phyloP scores from a whole-genome alignment of 2,329 filamentous ascomycete genomes.

The Cytospora paraplurivora region DNA sequence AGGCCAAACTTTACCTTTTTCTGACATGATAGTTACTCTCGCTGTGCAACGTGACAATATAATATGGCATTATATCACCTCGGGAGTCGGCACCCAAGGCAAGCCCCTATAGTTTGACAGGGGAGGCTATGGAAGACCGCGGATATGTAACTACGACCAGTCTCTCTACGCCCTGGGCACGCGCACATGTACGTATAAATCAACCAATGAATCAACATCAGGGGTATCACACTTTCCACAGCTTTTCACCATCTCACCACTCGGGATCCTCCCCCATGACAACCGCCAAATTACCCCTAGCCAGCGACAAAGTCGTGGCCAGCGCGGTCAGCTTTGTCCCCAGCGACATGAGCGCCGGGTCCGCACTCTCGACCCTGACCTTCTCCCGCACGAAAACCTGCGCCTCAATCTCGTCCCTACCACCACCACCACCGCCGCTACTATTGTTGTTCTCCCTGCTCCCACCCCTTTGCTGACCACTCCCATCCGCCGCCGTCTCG shows the following conservation, averaged over 20 bases:
- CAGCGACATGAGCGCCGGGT: slow-evolving; percentile 81
- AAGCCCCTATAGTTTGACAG: background rate
- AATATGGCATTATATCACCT: background rate
- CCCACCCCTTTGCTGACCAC: background rate
- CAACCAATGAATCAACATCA: slow-evolving; percentile 19
- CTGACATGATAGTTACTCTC: background rate
- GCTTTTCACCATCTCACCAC: slow-evolving; percentile 32
- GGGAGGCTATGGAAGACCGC: too few relatives aligned
- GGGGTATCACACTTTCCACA: slow-evolving; percentile 20
- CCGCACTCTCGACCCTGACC: slow-evolving; percentile 82
- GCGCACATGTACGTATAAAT: slow-evolving; percentile 2
- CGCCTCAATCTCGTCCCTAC: slow-evolving; percentile 47
- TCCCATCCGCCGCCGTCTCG: slow-evolving; percentile 16
- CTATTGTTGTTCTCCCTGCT: too few relatives aligned
- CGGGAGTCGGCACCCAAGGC: background rate
- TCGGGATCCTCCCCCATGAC: slow-evolving; percentile 69
- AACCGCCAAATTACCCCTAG: slow-evolving; percentile 70
- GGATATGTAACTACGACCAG: background rate
- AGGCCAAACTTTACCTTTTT: too few relatives aligned
- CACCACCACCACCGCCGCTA: background rate
- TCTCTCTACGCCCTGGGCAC: background rate
- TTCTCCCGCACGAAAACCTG: slow-evolving; percentile 90
- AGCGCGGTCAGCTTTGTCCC: slow-evolving; percentile 82
- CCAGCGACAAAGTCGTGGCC: slow-evolving; percentile 70
- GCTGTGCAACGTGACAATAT: background rate